These are phyloP conservation scores for Macrolepiota albuminosa DNA, from an alignment of 768 basidiomycete genomes.

Conservation along the genomic window DNA sequence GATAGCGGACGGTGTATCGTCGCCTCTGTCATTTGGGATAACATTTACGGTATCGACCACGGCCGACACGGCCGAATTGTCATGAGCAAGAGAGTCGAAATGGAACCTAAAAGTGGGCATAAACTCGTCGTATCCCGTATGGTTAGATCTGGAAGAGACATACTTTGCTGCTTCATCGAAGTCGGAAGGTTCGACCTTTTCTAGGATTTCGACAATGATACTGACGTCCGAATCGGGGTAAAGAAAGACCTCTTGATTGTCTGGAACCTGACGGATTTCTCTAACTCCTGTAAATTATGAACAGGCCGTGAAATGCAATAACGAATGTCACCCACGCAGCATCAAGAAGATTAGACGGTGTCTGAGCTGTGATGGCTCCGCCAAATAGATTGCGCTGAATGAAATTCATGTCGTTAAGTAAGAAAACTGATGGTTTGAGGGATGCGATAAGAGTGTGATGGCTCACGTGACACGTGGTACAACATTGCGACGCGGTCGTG, in stretches of 20 bases:
- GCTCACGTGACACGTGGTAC: constrained; percentile 15
- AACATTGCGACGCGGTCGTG: constrained; percentile 24
- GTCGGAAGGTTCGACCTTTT: constrained; percentile 59
- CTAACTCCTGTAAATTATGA: constrained; percentile 21
- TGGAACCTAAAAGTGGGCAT: constrained; percentile 61
- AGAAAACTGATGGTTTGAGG: not conserved
- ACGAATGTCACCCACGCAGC: constrained; percentile 63
- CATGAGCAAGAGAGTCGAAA: constrained; percentile 86
- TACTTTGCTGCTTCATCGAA: constrained; percentile 62
- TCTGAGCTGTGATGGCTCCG: constrained; percentile 67
- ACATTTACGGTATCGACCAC: constrained; percentile 38
- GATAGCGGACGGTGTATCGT: constrained; percentile 53
- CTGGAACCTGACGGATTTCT: constrained; percentile 77
- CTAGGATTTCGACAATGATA: constrained; percentile 80
- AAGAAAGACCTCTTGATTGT: constrained; percentile 92
- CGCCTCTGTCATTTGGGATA: constrained; percentile 36
- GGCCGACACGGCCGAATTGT: constrained; percentile 66
- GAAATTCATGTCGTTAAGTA: constrained; percentile 1
- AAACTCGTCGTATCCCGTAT: not conserved
- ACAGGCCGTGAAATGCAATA: not conserved
- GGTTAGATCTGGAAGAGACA: not conserved
- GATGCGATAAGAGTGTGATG: too few relatives aligned
- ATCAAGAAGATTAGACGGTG: constrained; percentile 64
- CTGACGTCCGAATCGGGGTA: constrained; percentile 64
- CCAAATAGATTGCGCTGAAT: constrained; percentile 66